These are phyloP conservation scores for Talaromyces rugulosus DNA, from an alignment of 2,329 filamentous ascomycete species.

Conservation along the genomic window DNA sequence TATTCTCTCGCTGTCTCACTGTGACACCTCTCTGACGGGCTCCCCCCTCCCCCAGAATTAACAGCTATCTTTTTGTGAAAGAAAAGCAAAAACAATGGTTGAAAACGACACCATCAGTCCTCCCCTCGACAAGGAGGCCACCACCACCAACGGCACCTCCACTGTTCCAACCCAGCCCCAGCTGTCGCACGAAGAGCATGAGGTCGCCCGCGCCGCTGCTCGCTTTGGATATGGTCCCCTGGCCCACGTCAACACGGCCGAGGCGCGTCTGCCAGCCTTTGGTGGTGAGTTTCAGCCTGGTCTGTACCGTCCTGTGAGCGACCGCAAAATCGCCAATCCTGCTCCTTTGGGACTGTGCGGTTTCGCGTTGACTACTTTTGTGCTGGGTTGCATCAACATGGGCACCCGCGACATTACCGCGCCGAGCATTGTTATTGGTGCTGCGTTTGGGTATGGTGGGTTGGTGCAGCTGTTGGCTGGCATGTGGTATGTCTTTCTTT, in stretches of 20 bases:
- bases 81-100: neutral
- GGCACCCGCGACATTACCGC: slow-evolving; percentile 54
- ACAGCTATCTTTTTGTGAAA: neutral
- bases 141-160: slow-evolving; percentile 14
- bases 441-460: slow-evolving; percentile 72
- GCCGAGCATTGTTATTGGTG: slow-evolving; percentile 64
- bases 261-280: slow-evolving; percentile 55
- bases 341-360: slow-evolving; percentile 71
- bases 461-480: slow-evolving; percentile 74
- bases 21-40: neutral
- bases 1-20: neutral
- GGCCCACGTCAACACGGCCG: slow-evolving; percentile 44
- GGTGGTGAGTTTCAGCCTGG: slow-evolving; percentile 72
- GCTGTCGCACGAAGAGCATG: slow-evolving; percentile 42
- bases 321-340: slow-evolving; percentile 72
- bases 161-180: slow-evolving; percentile 22
- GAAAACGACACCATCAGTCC: slow-evolving; percentile 1
- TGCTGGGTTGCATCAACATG: slow-evolving; percentile 71
- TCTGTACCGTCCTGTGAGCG: slow-evolving; percentile 59
- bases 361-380: slow-evolving; percentile 79
- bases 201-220: slow-evolving; percentile 41
- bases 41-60: neutral
- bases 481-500: slow-evolving; percentile 65
- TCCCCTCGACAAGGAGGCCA: slow-evolving; percentile 9
- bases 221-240: slow-evolving; percentile 51